A percentile compares a stretch with the other conserved stretches of the same genome.
These are phyloP conservation scores for Apiospora malaysiana DNA, from an alignment of 2,329 filamentous ascomycete genomes.

Conservation along the genomic window DNA sequence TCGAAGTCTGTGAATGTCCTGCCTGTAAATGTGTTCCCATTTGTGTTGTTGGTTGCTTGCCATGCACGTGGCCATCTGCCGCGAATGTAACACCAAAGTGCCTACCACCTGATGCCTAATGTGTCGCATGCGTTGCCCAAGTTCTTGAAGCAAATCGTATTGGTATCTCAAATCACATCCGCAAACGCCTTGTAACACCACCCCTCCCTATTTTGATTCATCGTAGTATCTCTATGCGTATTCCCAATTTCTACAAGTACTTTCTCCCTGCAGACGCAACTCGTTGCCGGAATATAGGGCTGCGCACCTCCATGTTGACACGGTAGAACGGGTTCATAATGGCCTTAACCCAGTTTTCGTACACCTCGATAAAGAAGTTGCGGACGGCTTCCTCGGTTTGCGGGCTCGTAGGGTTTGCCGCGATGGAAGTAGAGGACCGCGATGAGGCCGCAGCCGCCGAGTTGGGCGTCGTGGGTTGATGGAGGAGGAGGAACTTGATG, in stretches of 20 bases:
- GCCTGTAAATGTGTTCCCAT: background rate
- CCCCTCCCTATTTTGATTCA: background rate
- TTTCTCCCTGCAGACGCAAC: constrained; percentile 91
- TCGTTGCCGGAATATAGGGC: constrained; percentile 81
- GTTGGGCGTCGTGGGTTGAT: constrained; percentile 70
- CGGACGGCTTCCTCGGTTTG: constrained; percentile 95
- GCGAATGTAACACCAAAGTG: background rate
- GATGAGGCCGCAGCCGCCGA: constrained; percentile 40
- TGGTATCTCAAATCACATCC: background rate
- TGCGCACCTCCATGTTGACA: constrained; percentile 83
- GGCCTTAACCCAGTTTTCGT: constrained; percentile 96
- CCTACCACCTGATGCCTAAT: background rate
- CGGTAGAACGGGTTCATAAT: constrained; percentile 97
- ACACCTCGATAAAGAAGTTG: constrained; percentile 93
- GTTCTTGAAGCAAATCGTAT: background rate
- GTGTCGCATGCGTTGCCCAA: background rate
- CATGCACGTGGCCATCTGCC: background rate
- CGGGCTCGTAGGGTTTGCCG: constrained; percentile 83
- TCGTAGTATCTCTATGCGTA: background rate
- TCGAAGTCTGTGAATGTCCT: background rate
- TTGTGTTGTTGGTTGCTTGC: background rate
- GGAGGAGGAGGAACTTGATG: constrained; percentile 91
- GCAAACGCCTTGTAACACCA: constrained; percentile 1
- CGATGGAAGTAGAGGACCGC: constrained; percentile 72
- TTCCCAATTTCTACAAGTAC: constrained; percentile 65